Evolutionary conservation across 805 yeast genomes (phyloP), one percentile per base, ranked within the genome.

Genomic region (Candida manassasensis): DNA sequence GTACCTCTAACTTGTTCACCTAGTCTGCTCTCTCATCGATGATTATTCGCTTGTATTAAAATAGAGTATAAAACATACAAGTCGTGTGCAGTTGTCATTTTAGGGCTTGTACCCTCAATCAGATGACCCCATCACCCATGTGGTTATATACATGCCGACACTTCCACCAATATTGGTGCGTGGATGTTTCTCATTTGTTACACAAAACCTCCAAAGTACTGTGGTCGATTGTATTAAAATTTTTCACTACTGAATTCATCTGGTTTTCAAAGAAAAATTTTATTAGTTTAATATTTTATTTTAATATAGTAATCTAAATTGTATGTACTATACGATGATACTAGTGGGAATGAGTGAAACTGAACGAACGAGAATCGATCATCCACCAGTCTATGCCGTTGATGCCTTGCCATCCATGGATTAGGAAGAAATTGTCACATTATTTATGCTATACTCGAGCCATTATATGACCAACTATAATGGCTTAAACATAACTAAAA

Each of bases 241-340:
- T 24, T 24, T 24, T 24, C 27, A 24, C 27, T 24, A 8, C 14
- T 24, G 12, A 24, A 24, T 24, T 7, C n/a, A 24, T 24, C 27
- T 11, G 12, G 27, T 24, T 24, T 24, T 24, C 27, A 24, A 24
- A 8, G 9, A 24, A 24, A 24, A 24, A 24, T 24, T 24, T 24
- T 24, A 24, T 24, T 24, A 24, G 27, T 24, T 24, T 24, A 24
- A 24, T 24, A 24, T 24, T 24, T 24, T 24, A 24, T 24, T 24
- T 24, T 24, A 14, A 24, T 24, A 24, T 24, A 24, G 27, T 39
- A 35, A 30, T 34, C 37, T 38, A 30, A 39, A 39, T 32, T 31
- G 42, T 39, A 39, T 39, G 42, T 39, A 31, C 19, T 22, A 32
- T 16, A 32, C 35, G 19, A 32, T 17, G 35, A 28, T 32, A 13